Evolutionary conservation across 164 flowering plant genomes (phyloP).

Genomic region (Umbellularia californica): DNA sequence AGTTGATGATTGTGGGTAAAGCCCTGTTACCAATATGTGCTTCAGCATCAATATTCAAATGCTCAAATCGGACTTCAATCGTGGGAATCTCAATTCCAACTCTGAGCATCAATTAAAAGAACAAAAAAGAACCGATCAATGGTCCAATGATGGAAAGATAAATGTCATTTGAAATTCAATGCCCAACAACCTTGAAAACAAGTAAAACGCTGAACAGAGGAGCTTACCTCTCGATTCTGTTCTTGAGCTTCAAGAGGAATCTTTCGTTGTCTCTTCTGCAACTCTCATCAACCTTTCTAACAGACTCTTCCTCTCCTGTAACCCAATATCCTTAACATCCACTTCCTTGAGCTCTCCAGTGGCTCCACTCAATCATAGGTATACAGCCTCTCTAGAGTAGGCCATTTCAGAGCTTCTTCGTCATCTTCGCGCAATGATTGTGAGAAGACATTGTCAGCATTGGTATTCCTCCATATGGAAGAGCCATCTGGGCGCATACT

Average conservation of each 20-base stretch:
- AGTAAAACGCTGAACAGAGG: background rate
- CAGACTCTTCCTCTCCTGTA: constrained; percentile 45
- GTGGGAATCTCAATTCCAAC: constrained; percentile 41
- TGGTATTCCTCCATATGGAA: constrained; percentile 5
- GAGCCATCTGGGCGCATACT: constrained; percentile 9
- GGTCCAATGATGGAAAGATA: background rate
- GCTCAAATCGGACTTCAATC: constrained; percentile 38
- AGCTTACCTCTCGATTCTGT: constrained; percentile 53
- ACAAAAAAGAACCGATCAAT: background rate
- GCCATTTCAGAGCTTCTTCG: constrained; percentile 85
- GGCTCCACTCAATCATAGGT: constrained; percentile 48
- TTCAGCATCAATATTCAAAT: constrained; percentile 42
- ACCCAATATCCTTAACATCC: constrained; percentile 44
- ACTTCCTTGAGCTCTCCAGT: constrained; percentile 42
- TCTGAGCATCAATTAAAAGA: constrained; percentile 13
- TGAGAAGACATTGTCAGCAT: constrained; percentile 4
- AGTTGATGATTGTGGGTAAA: constrained; percentile 52
- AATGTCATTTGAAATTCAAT: background rate
- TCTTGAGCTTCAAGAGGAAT: constrained; percentile 62
- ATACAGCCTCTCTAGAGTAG: constrained; percentile 70
- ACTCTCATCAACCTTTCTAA: constrained; percentile 55
- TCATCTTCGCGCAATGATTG: constrained; percentile 9
- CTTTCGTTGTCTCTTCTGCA: constrained; percentile 68
- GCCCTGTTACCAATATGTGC: constrained; percentile 52
- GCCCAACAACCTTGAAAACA: background rate